phyloP scores from a whole-genome alignment of 116 monocot genomes.

The Trichopus zeylanicus region DNA sequence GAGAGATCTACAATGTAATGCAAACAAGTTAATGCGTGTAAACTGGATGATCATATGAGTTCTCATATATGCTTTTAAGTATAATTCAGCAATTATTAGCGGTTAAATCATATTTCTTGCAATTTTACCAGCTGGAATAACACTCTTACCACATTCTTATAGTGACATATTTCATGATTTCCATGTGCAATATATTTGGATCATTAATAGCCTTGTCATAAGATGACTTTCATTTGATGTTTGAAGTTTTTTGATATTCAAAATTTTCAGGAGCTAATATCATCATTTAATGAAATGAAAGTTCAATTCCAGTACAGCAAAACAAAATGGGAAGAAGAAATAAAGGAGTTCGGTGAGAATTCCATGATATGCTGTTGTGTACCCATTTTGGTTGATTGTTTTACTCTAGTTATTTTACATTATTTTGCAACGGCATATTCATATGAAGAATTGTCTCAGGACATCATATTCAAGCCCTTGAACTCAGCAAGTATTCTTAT shows the following conservation, averaged over 20 bases:
- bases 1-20: too few species aligned
- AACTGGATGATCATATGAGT: too few species aligned
- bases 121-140: too few species aligned
- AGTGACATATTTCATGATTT: too few species aligned
- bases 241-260: neutral
- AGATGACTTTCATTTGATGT: neutral
- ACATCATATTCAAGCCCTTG: constrained; percentile 19
- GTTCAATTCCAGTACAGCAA: constrained; percentile 16
- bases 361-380: neutral
- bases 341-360: constrained; percentile 22
- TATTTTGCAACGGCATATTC: neutral
- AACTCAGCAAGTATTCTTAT: constrained; percentile 17
- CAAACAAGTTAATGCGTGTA: too few species aligned
- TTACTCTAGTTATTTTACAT: neutral
- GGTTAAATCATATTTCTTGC: too few species aligned
- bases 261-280: constrained; percentile 19
- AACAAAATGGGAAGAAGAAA: constrained; percentile 23
- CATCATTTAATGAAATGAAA: constrained; percentile 26
- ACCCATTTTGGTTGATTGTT: neutral
- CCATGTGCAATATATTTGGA: too few species aligned
- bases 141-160: too few species aligned
- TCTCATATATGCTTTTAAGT: too few species aligned
- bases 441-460: neutral
- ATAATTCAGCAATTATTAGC: too few species aligned
- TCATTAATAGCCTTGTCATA: too few species aligned